Percentiles rank a stretch among this genome's conserved stretches.
Conservation (phyloP, 768 basidiomycete genomes). For the Guyanaporus albipodus region DNA sequence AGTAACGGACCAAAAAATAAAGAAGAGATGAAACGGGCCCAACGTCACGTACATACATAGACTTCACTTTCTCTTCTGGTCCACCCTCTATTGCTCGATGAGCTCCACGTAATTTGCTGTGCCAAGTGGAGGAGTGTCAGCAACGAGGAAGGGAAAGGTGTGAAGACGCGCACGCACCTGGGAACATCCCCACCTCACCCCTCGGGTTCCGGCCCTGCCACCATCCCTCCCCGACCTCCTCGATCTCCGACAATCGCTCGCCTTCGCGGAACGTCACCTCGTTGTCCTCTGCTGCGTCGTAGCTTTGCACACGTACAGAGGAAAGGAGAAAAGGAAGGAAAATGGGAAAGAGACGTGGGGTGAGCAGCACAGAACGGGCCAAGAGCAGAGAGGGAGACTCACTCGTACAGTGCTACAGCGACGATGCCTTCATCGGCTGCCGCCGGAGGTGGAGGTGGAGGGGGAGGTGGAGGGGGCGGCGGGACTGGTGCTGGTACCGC, state of each 20-base stretch:
- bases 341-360: constrained; percentile 6
- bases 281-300: constrained; percentile 89
- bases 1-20: too few species aligned
- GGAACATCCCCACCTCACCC: constrained; percentile 68
- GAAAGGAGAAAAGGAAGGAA: neutral
- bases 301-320: too few species aligned
- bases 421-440: constrained; percentile 55
- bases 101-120: constrained; percentile 21
- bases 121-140: neutral
- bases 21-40: too few species aligned
- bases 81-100: constrained; percentile 3
- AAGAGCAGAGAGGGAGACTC: too few species aligned
- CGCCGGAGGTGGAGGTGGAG: constrained; percentile 44
- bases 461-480: too few species aligned
- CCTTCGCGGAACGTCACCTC: constrained; percentile 84
- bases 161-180: constrained; percentile 50
- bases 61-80: too few species aligned
- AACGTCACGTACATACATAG: too few species aligned
- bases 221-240: constrained; percentile 85
- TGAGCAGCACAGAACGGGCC: too few species aligned
- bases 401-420: constrained; percentile 73
- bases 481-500: too few species aligned
- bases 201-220: constrained; percentile 65
- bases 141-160: too few species aligned
- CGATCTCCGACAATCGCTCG: constrained; percentile 73